phyloP scores from a whole-genome alignment of 495 filamentous ascomycete genomes.

The Tuber aestivum region DNA sequence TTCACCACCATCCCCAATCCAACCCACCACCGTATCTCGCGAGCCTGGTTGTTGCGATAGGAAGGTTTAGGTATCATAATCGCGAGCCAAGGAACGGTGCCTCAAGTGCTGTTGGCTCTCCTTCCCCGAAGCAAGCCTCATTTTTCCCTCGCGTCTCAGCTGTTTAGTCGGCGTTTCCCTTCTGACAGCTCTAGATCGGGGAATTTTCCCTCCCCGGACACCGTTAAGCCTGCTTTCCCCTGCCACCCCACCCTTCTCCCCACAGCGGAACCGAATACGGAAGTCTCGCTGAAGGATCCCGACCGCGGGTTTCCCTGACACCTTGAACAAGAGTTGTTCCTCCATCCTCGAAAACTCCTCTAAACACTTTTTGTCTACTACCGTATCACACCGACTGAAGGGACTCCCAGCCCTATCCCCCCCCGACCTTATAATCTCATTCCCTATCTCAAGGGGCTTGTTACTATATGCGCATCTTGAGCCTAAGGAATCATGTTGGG shows the following conservation, averaged over 20 bases:
- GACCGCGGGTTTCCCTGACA: slow-evolving; percentile 20
- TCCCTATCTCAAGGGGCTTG: slow-evolving; percentile 12
- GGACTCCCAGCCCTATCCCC: slow-evolving; percentile 15
- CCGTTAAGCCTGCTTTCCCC: slow-evolving; percentile 17
- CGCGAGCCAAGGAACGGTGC: not conserved
- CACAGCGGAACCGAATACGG: slow-evolving; percentile 29
- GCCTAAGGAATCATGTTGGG: slow-evolving; percentile 36
- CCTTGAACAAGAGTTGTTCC: slow-evolving; percentile 15
- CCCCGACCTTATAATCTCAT: slow-evolving; percentile 18
- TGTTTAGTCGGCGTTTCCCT: slow-evolving; percentile 14
- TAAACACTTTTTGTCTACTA: slow-evolving; percentile 25
- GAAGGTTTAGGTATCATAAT: not conserved
- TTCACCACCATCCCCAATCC: not conserved
- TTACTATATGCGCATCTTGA: slow-evolving; percentile 34
- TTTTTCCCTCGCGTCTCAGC: not conserved
- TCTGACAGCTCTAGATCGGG: slow-evolving; percentile 23
- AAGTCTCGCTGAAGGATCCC: slow-evolving; percentile 21
- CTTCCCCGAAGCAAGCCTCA: not conserved
- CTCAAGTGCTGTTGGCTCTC: not conserved
- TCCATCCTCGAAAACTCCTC: slow-evolving; percentile 3
- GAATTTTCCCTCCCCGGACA: slow-evolving; percentile 19
- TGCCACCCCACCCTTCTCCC: not conserved
- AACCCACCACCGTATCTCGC: not conserved
- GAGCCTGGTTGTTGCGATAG: not conserved
- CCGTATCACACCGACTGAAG: slow-evolving; percentile 9